Percentiles rank a stretch among this genome's conserved stretches.
Conservation (phyloP, 108 stramenopile genomes). For the Skeletonema potamos region DNA sequence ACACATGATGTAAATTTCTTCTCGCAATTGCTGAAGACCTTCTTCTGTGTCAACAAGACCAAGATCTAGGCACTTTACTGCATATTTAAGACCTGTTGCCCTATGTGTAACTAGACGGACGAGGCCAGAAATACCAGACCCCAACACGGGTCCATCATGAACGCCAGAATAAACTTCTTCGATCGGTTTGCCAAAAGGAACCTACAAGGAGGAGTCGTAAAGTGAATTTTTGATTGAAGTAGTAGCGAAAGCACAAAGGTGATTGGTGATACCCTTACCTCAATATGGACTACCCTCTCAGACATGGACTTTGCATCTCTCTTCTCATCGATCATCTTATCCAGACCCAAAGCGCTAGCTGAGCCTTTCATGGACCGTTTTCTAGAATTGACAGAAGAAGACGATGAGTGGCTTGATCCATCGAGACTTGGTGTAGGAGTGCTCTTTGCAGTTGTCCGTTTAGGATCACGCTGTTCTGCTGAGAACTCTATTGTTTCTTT, state of each 20-base stretch:
- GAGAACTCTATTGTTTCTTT: background rate
- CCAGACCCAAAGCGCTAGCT: slow-evolving; percentile 39
- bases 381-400: slow-evolving; percentile 1
- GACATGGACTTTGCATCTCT: slow-evolving; percentile 51
- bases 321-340: slow-evolving; percentile 54
- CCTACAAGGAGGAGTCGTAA: slow-evolving; percentile 4
- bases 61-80: slow-evolving; percentile 79
- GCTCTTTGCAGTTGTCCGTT: background rate
- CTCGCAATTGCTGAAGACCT: slow-evolving; percentile 64
- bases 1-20: slow-evolving; percentile 88
- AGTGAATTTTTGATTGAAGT: background rate
- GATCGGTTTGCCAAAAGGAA: slow-evolving; percentile 73
- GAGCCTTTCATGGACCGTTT: slow-evolving; percentile 13
- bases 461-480: background rate
- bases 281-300: slow-evolving; percentile 49
- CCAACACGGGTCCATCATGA: slow-evolving; percentile 75
- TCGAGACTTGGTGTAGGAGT: slow-evolving; percentile 44
- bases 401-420: slow-evolving; percentile 29
- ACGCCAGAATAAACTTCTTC: slow-evolving; percentile 87
- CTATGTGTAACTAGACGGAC: slow-evolving; percentile 76
- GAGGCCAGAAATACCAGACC: slow-evolving; percentile 78
- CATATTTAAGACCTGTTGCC: slow-evolving; percentile 76
- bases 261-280: slow-evolving; percentile 18
- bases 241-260: background rate
- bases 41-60: slow-evolving; percentile 61